A percentile compares a stretch with the other conserved stretches of the same genome.
These are phyloP conservation scores for Polyporus tsugae DNA, from an alignment of 1,284 basidiomycete species.

Conservation along the genomic window DNA sequence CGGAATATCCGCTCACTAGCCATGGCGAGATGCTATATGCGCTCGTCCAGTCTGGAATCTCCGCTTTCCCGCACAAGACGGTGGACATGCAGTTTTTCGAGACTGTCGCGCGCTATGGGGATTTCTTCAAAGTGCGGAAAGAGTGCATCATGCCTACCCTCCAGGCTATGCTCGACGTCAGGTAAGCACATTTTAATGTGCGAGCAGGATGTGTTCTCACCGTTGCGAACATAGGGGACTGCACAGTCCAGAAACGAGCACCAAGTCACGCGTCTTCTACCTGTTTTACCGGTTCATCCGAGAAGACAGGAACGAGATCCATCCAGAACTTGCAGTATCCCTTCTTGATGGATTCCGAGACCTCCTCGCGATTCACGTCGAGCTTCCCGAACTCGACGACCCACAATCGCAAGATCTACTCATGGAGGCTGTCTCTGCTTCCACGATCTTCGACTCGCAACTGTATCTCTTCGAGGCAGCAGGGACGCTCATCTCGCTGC, in stretches of 20 bases:
- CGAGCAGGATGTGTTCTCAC: slow-evolving; percentile 12
- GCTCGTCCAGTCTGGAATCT: slow-evolving; percentile 86
- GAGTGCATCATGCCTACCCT: slow-evolving; percentile 88
- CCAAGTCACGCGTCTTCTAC: slow-evolving; percentile 89
- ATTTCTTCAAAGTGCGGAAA: slow-evolving; percentile 95
- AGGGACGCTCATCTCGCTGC: slow-evolving; percentile 85
- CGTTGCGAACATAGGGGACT: slow-evolving; percentile 72
- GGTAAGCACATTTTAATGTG: slow-evolving; percentile 54
- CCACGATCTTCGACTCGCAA: slow-evolving; percentile 88
- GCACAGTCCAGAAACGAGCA: slow-evolving; percentile 78
- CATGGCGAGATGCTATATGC: slow-evolving; percentile 92
- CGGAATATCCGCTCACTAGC: slow-evolving; percentile 86
- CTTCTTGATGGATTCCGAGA: slow-evolving; percentile 83
- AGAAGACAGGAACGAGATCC: slow-evolving; percentile 84
- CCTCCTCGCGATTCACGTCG: slow-evolving; percentile 69
- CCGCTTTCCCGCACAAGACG: slow-evolving; percentile 84
- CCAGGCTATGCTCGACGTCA: slow-evolving; percentile 86
- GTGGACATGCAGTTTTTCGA: slow-evolving; percentile 97
- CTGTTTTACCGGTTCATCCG: slow-evolving; percentile 95
- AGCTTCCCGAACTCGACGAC: slow-evolving; percentile 73
- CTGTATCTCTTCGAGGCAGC: slow-evolving; percentile 95
- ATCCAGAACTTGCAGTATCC: slow-evolving; percentile 73
- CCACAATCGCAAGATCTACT: slow-evolving; percentile 72
- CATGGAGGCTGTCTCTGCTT: slow-evolving; percentile 80
- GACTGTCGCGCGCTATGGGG: slow-evolving; percentile 89